These are phyloP conservation scores for Phytophthora quininea DNA, from an alignment of 352 stramenopile genomes.

Conservation along the genomic window DNA sequence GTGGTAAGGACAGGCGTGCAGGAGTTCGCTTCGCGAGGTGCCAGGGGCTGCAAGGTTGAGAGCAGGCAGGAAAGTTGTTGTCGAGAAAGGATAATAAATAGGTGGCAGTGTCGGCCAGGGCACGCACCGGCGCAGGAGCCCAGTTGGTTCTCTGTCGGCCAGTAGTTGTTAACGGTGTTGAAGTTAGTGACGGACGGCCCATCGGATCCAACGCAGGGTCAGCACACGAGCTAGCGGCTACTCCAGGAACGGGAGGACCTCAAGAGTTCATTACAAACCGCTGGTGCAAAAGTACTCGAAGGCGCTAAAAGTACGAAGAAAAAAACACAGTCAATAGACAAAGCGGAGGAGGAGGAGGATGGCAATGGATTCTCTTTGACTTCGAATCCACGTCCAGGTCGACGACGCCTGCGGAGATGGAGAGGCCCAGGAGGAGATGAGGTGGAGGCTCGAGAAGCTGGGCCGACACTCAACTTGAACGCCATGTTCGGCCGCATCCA, in stretches of 20 bases:
- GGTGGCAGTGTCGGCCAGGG: too few relatives aligned
- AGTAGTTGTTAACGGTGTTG: too few relatives aligned
- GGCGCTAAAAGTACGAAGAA: conserved; percentile 2
- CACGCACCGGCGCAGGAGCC: too few relatives aligned
- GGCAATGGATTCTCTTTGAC: conserved; percentile 6
- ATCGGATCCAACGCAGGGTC: conserved; percentile 15
- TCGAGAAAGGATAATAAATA: too few relatives aligned
- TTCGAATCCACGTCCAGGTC: conserved; percentile 25
- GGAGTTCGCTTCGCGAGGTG: too few relatives aligned
- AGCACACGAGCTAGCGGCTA: conserved; percentile 12
- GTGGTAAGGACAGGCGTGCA: too few relatives aligned
- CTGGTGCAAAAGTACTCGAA: conserved; percentile 24
- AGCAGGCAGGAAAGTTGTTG: too few relatives aligned
- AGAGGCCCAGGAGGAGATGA: neutral
- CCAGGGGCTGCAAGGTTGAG: too few relatives aligned
- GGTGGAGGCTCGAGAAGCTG: neutral
- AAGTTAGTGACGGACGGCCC: too few relatives aligned
- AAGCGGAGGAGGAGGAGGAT: neutral
- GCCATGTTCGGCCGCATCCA: neutral
- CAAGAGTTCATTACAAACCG: conserved; percentile 12
- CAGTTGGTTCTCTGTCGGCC: too few relatives aligned
- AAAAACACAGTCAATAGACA: too few relatives aligned
- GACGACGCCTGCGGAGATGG: conserved; percentile 6
- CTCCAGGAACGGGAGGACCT: conserved; percentile 20
- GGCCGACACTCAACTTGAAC: neutral